A percentile compares a stretch with the other conserved stretches of the same genome.
phyloP scores from a whole-genome alignment of 2,329 filamentous ascomycete genomes.

The Fusarium udum region DNA sequence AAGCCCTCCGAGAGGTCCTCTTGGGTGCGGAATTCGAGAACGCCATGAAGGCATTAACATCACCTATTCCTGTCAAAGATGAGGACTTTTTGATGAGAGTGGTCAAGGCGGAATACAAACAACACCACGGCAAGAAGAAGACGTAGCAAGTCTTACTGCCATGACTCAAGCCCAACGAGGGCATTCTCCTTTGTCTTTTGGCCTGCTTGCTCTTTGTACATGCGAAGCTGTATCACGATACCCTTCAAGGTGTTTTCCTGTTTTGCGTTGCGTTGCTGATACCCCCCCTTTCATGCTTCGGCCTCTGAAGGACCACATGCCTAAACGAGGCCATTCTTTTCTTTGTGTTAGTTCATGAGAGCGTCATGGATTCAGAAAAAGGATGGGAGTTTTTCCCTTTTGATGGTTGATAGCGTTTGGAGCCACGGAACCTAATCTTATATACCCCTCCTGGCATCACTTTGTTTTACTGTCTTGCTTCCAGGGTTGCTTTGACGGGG shows the following conservation, averaged over 20 bases:
- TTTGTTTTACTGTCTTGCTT: slow-evolving; percentile 33
- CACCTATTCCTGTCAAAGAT: slow-evolving; percentile 92
- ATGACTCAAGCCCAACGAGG: slow-evolving; percentile 29
- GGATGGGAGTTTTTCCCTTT: slow-evolving; percentile 38
- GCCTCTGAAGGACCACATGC: slow-evolving; percentile 40
- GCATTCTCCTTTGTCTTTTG: slow-evolving; percentile 37
- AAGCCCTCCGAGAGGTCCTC: slow-evolving; percentile 87
- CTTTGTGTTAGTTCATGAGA: slow-evolving; percentile 32
- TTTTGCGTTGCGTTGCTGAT: slow-evolving; percentile 37
- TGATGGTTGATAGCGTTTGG: slow-evolving; percentile 34
- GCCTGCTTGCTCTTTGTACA: slow-evolving; percentile 33
- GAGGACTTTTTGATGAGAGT: slow-evolving; percentile 94
- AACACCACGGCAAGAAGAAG: slow-evolving; percentile 60
- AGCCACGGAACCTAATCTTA: slow-evolving; percentile 43
- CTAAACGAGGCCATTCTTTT: slow-evolving; percentile 36
- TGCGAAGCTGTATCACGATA: slow-evolving; percentile 40
- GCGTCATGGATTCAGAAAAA: slow-evolving; percentile 32
- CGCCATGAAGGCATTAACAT: slow-evolving; percentile 95
- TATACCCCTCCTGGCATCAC: slow-evolving; percentile 43
- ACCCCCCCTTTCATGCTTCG: slow-evolving; percentile 38
- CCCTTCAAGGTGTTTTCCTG: slow-evolving; percentile 26
- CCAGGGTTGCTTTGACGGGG: slow-evolving; percentile 11
- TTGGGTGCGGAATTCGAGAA: slow-evolving; percentile 96
- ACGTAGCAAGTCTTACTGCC: slow-evolving; percentile 47
- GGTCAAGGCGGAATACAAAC: slow-evolving; percentile 86